A percentile compares a stretch with the other conserved stretches of the same genome.
Evolutionary conservation across 1,284 basidiomycete species (phyloP).

Genomic region (Ustilago xerochloae): DNA sequence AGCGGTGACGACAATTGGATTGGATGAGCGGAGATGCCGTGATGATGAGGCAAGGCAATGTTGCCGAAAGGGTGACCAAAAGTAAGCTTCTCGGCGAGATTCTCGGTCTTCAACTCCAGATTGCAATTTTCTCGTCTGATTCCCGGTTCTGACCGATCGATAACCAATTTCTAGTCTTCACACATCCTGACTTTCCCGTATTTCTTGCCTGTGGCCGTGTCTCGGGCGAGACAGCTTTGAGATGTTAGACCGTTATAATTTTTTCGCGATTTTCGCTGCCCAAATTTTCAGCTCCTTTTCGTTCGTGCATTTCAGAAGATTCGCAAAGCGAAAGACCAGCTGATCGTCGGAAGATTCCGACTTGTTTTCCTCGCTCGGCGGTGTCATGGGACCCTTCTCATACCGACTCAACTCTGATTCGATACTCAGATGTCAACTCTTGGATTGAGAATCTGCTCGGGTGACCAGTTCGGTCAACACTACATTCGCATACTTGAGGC

Average conservation of each 20-base stretch:
- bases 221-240: neutral
- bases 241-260: neutral
- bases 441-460: neutral
- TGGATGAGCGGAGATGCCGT: no score
- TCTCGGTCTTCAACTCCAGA: neutral
- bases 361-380: neutral
- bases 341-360: neutral
- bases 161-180: conserved; percentile 1
- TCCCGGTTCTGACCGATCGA: conserved; percentile 53
- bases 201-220: neutral
- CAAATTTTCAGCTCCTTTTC: neutral
- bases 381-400: neutral
- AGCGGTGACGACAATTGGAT: neutral
- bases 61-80: neutral
- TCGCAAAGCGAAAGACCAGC: no score
- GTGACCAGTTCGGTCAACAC: neutral
- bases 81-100: neutral
- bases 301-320: neutral
- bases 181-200: neutral
- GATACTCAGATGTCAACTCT: neutral
- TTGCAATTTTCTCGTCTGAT: no score
- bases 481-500: neutral
- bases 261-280: neutral
- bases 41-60: neutral
- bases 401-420: neutral